phyloP scores from a whole-genome alignment of 1,284 basidiomycete species.

The Chalciporus sp. region DNA sequence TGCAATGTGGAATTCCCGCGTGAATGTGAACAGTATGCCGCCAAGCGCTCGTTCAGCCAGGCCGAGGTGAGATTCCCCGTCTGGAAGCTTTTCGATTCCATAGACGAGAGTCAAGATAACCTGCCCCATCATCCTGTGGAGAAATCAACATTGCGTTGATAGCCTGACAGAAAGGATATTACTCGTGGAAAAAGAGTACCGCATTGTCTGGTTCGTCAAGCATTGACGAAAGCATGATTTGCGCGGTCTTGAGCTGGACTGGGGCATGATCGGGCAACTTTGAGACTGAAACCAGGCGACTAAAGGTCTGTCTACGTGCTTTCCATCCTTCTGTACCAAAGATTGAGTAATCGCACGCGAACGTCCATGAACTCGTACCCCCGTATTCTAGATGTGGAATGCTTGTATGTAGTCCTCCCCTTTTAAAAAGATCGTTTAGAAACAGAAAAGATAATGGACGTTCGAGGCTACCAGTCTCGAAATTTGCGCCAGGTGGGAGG shows the following conservation, averaged over 20 bases:
- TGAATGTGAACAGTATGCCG: conserved; percentile 11
- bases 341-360: neutral
- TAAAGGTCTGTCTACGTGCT: conserved; percentile 6
- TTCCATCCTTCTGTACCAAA: conserved; percentile 7
- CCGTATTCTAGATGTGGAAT: conserved; percentile 11
- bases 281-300: conserved; percentile 5
- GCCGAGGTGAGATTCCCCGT: conserved; percentile 4
- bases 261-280: conserved; percentile 8
- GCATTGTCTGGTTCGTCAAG: conserved; percentile 2
- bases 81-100: conserved; percentile 1
- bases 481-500: conserved; percentile 6
- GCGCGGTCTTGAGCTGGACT: conserved; percentile 1
- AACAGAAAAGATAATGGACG: neutral
- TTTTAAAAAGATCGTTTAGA: neutral
- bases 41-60: conserved; percentile 8
- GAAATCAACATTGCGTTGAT: neutral
- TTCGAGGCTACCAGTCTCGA: conserved; percentile 3
- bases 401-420: conserved; percentile 6
- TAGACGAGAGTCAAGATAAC: conserved; percentile 6
- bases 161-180: neutral
- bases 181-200: conserved; percentile 6
- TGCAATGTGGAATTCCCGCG: conserved; percentile 6
- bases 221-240: conserved; percentile 3
- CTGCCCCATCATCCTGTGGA: conserved; percentile 9
- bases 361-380: neutral